Conservation (phyloP, 1,139 yeast species). For the Tardiomyces blankii region DNA sequence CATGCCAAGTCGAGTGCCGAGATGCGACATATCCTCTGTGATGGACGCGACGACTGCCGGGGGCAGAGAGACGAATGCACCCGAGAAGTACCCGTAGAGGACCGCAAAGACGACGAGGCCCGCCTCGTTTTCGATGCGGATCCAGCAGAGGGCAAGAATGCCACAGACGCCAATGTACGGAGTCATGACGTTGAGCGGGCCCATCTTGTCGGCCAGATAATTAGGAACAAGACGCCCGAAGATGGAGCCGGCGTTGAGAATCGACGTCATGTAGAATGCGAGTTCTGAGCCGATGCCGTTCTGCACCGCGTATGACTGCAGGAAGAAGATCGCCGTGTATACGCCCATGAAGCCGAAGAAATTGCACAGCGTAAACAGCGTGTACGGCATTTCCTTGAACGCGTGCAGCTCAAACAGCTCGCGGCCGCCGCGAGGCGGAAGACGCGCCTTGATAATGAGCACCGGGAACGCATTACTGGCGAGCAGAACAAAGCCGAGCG, state of each 20-base stretch:
- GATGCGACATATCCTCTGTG: conserved; percentile 17
- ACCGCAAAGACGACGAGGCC: conserved; percentile 20
- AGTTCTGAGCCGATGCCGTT: conserved; percentile 2
- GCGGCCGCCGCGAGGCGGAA: conserved; percentile 5
- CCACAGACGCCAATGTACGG: conserved; percentile 21
- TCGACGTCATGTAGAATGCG: conserved; percentile 28
- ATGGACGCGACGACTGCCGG: conserved; percentile 25
- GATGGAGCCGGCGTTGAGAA: conserved; percentile 38
- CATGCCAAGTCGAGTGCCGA: conserved; percentile 43
- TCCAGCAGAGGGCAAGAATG: conserved; percentile 9
- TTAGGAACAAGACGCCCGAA: conserved; percentile 43
- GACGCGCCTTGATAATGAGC: conserved; percentile 9
- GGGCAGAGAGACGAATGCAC: conserved; percentile 32
- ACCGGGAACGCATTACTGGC: conserved; percentile 9
- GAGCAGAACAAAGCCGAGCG: conserved; percentile 20
- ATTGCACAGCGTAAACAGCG: conserved; percentile 6
- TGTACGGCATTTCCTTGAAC: conserved; percentile 8
- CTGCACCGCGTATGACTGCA: conserved; percentile 7
- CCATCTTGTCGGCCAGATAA: conserved; percentile 34
- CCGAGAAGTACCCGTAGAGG: conserved; percentile 39
- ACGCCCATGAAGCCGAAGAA: conserved; percentile 8
- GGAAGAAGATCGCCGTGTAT: conserved; percentile 9
- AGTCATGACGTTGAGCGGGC: conserved; percentile 34
- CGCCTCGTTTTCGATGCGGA: conserved; percentile 3
- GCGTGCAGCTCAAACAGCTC: conserved; percentile 7